Percentiles rank a stretch among this genome's conserved stretches.
Conservation (phyloP, 2,329 filamentous ascomycete species). For the Botrytis galanthina region DNA sequence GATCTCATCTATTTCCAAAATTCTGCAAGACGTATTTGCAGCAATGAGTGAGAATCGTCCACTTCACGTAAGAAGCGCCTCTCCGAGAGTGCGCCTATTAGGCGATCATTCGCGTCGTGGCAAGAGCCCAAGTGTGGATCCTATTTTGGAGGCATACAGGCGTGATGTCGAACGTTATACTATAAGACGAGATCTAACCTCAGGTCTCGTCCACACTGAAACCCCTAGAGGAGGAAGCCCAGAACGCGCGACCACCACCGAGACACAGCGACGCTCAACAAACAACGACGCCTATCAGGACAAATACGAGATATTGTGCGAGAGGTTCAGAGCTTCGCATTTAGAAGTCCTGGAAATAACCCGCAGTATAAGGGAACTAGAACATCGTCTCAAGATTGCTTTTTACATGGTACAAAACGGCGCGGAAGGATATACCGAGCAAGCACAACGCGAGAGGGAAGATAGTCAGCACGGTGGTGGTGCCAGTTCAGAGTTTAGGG, state of each 20-base stretch:
- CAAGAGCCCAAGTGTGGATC: not conserved
- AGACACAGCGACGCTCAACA: not conserved
- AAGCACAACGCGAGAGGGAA: too few relatives aligned
- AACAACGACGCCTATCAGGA: not conserved
- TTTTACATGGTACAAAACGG: not conserved
- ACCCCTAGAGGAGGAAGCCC: not conserved
- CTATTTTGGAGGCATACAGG: too few relatives aligned
- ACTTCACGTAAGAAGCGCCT: not conserved
- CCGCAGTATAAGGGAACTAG: not conserved
- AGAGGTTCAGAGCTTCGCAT: not conserved
- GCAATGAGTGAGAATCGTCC: not conserved
- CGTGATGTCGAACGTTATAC: not conserved
- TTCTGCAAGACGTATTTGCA: not conserved
- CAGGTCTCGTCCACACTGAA: not conserved
- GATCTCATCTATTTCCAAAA: not conserved
- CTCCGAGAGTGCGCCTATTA: not conserved
- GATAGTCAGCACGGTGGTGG: too few relatives aligned
- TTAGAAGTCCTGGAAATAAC: not conserved
- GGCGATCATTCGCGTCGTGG: not conserved
- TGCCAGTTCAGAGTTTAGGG: too few relatives aligned
- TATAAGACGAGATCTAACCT: not conserved
- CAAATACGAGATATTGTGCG: not conserved
- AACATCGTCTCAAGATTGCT: not conserved
- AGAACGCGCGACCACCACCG: not conserved
- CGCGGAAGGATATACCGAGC: not conserved